Conservation (phyloP, 768 basidiomycete species). For the Saitozyma sp. region DNA sequence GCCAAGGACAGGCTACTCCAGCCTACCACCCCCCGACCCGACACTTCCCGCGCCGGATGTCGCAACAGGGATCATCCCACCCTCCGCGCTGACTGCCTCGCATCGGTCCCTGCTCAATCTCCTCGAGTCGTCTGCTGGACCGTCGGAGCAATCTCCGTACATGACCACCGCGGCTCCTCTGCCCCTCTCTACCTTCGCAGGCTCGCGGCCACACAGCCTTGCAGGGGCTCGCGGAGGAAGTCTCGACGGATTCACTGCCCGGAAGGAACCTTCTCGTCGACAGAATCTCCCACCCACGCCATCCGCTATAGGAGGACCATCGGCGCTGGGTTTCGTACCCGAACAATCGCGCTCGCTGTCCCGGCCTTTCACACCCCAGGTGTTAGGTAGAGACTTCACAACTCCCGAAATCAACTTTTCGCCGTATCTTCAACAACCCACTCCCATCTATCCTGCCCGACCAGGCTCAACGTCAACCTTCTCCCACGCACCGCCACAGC, state of each 20-base stretch:
- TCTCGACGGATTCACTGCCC: background rate
- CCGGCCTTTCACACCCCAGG: conserved; percentile 14
- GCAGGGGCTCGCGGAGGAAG: conserved; percentile 1
- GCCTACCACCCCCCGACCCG: conserved; percentile 31
- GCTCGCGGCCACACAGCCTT: conserved; percentile 34
- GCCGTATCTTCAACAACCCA: conserved; percentile 23
- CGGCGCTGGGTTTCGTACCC: conserved; percentile 8
- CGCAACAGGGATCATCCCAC: conserved; percentile 34
- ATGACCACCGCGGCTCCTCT: background rate
- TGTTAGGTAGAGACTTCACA: conserved; percentile 19
- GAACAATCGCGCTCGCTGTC: background rate
- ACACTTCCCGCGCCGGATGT: conserved; percentile 36
- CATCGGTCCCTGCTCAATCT: conserved; percentile 42
- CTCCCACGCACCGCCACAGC: conserved; percentile 22
- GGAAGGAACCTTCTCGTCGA: background rate
- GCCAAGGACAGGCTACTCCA: conserved; percentile 4
- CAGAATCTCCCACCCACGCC: conserved; percentile 31
- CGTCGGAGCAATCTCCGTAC: background rate
- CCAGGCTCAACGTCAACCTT: conserved; percentile 36
- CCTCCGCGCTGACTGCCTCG: conserved; percentile 31
- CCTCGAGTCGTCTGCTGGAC: background rate
- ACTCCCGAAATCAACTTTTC: conserved; percentile 21
- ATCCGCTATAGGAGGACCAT: conserved; percentile 14
- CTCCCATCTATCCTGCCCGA: conserved; percentile 24
- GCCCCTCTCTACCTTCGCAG: background rate